phyloP scores from a whole-genome alignment of 306 rosid genomes.

The Alnus glutinosa region DNA sequence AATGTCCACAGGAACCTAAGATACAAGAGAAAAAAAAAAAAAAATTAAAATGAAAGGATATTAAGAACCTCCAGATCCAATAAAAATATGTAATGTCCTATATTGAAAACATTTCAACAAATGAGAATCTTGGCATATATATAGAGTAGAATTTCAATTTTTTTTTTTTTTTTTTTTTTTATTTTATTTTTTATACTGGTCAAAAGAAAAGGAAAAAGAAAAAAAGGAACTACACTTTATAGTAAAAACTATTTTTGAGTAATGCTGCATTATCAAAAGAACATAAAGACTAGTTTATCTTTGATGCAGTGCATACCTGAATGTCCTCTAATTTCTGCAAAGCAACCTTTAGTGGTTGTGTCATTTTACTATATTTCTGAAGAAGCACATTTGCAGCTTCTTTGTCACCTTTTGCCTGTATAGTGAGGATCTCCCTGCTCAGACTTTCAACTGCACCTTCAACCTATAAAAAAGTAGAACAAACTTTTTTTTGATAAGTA shows the following conservation, averaged over 20 bases:
- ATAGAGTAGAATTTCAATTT: neutral
- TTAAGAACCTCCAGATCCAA: neutral
- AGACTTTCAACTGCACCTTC: conserved; percentile 84
- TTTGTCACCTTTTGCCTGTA: conserved; percentile 93
- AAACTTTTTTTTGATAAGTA: neutral
- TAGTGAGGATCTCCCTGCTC: conserved; percentile 85
- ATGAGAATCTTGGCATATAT: neutral
- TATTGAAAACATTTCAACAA: neutral
- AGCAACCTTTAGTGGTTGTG: conserved; percentile 65
- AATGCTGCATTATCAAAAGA: neutral
- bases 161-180: neutral
- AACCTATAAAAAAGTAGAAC: conserved; percentile 42
- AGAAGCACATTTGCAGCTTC: conserved; percentile 76
- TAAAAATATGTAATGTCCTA: neutral
- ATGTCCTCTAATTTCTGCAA: conserved; percentile 65
- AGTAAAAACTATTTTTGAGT: neutral
- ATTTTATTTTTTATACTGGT: neutral
- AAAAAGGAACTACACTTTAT: neutral
- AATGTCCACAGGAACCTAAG: conserved; percentile 88
- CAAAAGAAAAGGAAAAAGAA: neutral
- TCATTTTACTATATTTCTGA: conserved; percentile 52
- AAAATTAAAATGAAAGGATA: neutral
- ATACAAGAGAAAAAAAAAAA: conserved; percentile 9
- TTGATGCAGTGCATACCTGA: conserved; percentile 50
- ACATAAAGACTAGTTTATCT: neutral